phyloP scores from a whole-genome alignment of 2,329 filamentous ascomycete species.

The Beauveria medogensis region DNA sequence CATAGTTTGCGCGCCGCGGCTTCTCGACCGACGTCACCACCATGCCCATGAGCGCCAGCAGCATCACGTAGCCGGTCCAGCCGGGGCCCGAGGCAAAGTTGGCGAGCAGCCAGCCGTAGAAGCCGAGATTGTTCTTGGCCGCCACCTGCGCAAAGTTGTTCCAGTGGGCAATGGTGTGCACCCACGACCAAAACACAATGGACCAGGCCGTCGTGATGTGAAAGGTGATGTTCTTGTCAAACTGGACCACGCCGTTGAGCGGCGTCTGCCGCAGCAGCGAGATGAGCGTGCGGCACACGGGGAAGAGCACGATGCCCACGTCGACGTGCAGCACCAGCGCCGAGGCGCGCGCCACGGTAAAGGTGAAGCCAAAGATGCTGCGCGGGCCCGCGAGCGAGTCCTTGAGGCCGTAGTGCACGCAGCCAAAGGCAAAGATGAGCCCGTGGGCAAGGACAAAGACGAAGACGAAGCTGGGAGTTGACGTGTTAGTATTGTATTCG shows the following conservation, averaged over 20 bases:
- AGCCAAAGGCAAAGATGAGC: constrained; percentile 72
- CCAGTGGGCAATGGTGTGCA: constrained; percentile 81
- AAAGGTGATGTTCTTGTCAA: constrained; percentile 85
- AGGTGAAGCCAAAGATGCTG: constrained; percentile 65
- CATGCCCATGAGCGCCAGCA: constrained; percentile 70
- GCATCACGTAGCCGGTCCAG: constrained; percentile 82
- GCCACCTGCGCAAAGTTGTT: constrained; percentile 76
- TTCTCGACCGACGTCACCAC: constrained; percentile 70
- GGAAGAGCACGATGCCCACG: constrained; percentile 69
- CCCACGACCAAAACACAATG: constrained; percentile 81
- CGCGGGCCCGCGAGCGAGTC: constrained; percentile 61
- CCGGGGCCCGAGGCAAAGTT: constrained; percentile 75
- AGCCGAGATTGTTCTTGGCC: constrained; percentile 64
- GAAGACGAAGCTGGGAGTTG: constrained; percentile 56
- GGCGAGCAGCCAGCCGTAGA: constrained; percentile 68
- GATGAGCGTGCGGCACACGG: constrained; percentile 77
- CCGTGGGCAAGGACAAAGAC: constrained; percentile 65
- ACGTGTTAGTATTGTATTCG: constrained; percentile 11
- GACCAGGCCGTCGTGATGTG: constrained; percentile 82
- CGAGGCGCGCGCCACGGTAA: constrained; percentile 66
- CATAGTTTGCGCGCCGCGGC: constrained; percentile 71
- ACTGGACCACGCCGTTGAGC: constrained; percentile 77
- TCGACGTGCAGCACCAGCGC: constrained; percentile 76
- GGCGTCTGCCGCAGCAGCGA: constrained; percentile 73
- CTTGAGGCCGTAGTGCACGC: constrained; percentile 72